Evolutionary conservation across 805 yeast species (phyloP), one percentile per base, ranked within the genome.

Genomic region (Candida oleophila): DNA sequence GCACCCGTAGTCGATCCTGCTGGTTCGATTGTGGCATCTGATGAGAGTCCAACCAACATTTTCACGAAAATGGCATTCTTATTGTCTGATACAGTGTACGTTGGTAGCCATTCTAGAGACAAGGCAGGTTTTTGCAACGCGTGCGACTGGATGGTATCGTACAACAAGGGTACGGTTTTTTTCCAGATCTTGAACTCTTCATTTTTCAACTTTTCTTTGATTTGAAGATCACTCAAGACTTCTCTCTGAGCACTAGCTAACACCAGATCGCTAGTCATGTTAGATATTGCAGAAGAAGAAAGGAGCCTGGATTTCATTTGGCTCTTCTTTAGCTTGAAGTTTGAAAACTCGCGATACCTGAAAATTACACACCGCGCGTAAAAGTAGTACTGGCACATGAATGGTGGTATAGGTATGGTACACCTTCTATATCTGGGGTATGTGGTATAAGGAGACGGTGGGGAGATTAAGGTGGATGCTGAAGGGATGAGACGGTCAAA

Each of bases 131-230:
- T 83, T 44, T 81, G 77, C 21, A 83, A 68, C 7, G 85, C 81
- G 41, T 77, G 78, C 3, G 94, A 85, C 51, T 86, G 83, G 40
- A 89, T 71, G 50, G 85, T 77, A 54, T 84, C 87, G 64, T 89
- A 89, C 49, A 89, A 69, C 53, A 87, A 71, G 2, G 95, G 96
- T 12, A 87, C 84, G 1, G 92, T 79, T 57, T 88, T 87, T 62
- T 88, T 89, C 96, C 96, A 89, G 48, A 83, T 69, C 54, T 75
- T 75, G 71, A 77, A 86, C 66, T 87, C 94, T 64, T 87, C 95
- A 56, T 87, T 87, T 50, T 76, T 73, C 8, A 84, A 64, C 58
- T 85, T 86, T 55, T 83, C 87, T 42, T 73, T 71, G 43, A 73
- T 68, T 54, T 80, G 83, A 56, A 78, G 80, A 49, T 74, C 80